phyloP scores from a whole-genome alignment of 768 basidiomycete genomes.

The Leccinum olivaceopallidum region DNA sequence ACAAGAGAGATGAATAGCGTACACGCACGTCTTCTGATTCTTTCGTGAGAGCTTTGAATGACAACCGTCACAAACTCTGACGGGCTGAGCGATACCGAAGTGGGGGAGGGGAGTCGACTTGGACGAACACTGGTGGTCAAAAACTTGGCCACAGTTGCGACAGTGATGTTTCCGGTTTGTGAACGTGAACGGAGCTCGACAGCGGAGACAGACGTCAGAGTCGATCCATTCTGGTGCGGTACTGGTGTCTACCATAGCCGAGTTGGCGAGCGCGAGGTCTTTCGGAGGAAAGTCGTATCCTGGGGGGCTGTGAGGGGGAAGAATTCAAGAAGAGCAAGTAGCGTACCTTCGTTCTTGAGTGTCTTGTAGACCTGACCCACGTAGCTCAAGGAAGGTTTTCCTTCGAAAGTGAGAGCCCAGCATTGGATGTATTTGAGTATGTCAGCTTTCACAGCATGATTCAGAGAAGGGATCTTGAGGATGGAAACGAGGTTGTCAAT shows the following conservation, averaged over 20 bases:
- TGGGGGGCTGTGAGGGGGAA: conserved; percentile 28
- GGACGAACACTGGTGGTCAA: conserved; percentile 91
- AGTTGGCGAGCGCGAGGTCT: conserved; percentile 64
- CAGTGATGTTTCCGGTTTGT: conserved; percentile 99
- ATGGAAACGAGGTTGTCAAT: conserved; percentile 92
- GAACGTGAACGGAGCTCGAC: conserved; percentile 87
- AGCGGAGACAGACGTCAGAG: conserved; percentile 91
- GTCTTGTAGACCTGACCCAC: conserved; percentile 79
- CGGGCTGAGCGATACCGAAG: conserved; percentile 90
- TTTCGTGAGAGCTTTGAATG: conserved; percentile 73
- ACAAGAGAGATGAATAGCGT: background rate
- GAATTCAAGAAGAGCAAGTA: background rate
- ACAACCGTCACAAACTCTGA: conserved; percentile 93
- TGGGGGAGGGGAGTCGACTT: conserved; percentile 84
- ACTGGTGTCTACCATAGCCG: conserved; percentile 88
- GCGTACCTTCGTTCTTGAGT: conserved; percentile 71
- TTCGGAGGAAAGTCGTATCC: conserved; percentile 87
- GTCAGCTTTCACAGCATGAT: conserved; percentile 79
- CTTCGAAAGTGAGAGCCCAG: conserved; percentile 90
- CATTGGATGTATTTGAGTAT: conserved; percentile 84
- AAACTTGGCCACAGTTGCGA: conserved; percentile 95
- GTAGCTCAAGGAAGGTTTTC: conserved; percentile 71
- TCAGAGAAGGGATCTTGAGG: conserved; percentile 73
- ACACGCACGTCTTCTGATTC: conserved; percentile 53
- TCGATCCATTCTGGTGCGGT: conserved; percentile 98